Evolutionary conservation across 148 eudicot genomes (phyloP), one percentile per base, ranked within the genome.

Genomic region (Vaccinium macrocarpon): DNA sequence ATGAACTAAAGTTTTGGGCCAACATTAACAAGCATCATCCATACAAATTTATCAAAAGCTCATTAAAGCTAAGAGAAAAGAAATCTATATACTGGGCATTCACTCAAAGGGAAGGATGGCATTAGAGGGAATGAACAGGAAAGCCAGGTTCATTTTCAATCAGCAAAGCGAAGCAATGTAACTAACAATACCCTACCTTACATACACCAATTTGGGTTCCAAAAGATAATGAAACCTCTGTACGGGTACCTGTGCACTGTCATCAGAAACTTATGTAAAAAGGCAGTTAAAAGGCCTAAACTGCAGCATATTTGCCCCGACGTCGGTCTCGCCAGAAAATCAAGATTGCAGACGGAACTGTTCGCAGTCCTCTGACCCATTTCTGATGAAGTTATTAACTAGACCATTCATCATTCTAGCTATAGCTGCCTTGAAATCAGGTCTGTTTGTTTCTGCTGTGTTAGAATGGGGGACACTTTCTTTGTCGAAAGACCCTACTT

Each of bases 321-420:
- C 32, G 8, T 23, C 48, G 12, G 23, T 42, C 21, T 72, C 21
- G 15, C 79, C 70, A 78, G 75, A 59, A 59, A 5, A 70, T 86
- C 80, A 78, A 13, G 61, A 48, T 80, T 82, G 50, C 15, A 80
- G 35, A 14, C 90, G 87, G 87, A 93, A 93, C 89, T 87, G 79
- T 48, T 90, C 93, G 46, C 89, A 90, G 49, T 92, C 93, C 76
- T 78, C 84, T 6, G 92, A 88, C 51, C 97, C 97, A 70, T 92
- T 88, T 72, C 72, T 85, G 32, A 62, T 77, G 84, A 93, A 93
- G 88, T 72, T 85, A 42, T 88, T 79, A 25, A 85, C 66, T 5
- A 93, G 90, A 23, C 84, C 73, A 80, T 86, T 90, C 85, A 86
- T 84, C 88, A 91, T 87, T 84, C 78, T 83, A 32, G 88, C 70